Evolutionary conservation across 257 asterid species (phyloP), one percentile per base, ranked within the genome.

Genomic region (Primulina tabacum): DNA sequence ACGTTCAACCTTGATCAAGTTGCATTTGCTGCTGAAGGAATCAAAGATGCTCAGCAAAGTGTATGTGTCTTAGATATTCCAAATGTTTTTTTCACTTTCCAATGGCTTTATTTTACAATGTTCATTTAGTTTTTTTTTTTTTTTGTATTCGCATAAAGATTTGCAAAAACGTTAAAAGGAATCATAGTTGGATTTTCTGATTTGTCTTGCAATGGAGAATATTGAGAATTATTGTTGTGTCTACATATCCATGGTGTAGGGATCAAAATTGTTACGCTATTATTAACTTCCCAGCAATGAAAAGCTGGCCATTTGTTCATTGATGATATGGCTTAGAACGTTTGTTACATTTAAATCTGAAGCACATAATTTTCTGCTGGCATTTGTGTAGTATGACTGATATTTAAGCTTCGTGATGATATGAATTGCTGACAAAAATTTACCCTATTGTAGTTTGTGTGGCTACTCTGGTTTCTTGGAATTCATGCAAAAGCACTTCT

Each of bases 1-100:
- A 93, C 97, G 11, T 93, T 87, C 82, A 93, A 90, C 79, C 85
- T 93, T 28, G 99, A 90, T 77, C 97, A 90, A 88, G 96, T 93
- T 76, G 82, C 96, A 70, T 93, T 93, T 86, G 99, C 99, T 79
- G 73, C 99, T 65, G 99, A 93, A 78, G 99, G 97, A 69, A 90
- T 93, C 38, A 93, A 90, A 85, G 97, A 93, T 86, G 99, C 99
- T 65, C 99, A 93, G 75, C 96, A 93, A 82, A 93, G 96, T 71
- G 99, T 93, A 89, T 80, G 97, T 79, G 35, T 43, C n/a, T 29
- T 33, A 55, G 74, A 52, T 62, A 69, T 73, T 47, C 60, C 9
- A 60, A 55, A 5, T 75, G 29, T n/a, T 62, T 38, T 67, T 70
- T 72, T 35, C 20, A 18, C 67, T 64, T 35, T 58, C 47, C 59